Base-by-base conservation (phyloP, 2,329 filamentous ascomycete species). In the Albifimbria verrucaria region DNA sequence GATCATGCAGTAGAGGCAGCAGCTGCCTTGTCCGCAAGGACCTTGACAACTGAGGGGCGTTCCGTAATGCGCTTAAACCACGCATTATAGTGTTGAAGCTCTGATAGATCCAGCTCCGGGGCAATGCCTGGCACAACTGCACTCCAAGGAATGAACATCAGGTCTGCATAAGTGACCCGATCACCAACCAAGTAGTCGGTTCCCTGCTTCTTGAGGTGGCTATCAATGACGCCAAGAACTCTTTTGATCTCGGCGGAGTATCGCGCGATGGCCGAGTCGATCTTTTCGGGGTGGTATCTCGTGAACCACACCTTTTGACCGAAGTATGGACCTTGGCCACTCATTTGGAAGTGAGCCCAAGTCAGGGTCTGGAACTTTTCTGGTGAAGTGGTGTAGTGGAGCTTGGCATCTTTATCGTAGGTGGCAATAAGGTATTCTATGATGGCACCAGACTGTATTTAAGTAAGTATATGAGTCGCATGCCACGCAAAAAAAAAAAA, bases 251-350 rank as follows among this genome's bases (percentile, higher is more conserved):
- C 65, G 15, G 62, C 63, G n/a, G 23, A 22, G 51, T 68, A 69
- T 11, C 67, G 60, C 42, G 64, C 61, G 10, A 64, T 57, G 3
- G 67, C 65, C 1, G 62, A 62, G 1, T 55, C 61, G 17, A 69
- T 17, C 55, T 59, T 54, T 20, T 62, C 61, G 7, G 55, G 59
- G 25, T 68, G 57, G 23, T 52, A 54, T 7, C 17, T 36, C 4
- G 39, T 25, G 50, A 65, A 66, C 58, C 62, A 64, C 23, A 55
- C 52, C 46, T 54, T 54, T 48, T 59, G 64, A 39, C 63, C 64
- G 36, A 60, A 66, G 45, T 68, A 69, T 10, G 65, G 68, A 2
- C 66, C 67, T 51, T 69, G 67, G 1, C 56, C 59, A 36, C 54
- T 57, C 49, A 58, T 59, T 36, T 62, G 58, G 36, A 63, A 63